phyloP scores from a whole-genome alignment of 1,139 yeast genomes.

The Meyerozyma guilliermondii region DNA sequence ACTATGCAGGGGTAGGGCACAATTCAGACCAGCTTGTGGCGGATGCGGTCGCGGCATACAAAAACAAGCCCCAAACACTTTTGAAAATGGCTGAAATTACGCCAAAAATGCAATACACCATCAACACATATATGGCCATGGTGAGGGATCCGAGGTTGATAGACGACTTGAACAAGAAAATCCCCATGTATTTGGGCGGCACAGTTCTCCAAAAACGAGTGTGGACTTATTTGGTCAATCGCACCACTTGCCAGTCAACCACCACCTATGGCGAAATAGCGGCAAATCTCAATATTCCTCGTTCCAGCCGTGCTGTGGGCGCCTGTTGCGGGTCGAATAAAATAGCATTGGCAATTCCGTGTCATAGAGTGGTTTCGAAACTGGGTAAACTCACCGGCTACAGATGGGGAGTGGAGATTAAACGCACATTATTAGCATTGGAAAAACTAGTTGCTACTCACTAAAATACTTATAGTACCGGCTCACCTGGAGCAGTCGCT shows the following conservation, averaged over 20 bases:
- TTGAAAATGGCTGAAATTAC: constrained; percentile 5
- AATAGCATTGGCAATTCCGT: constrained; percentile 21
- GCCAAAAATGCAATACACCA: constrained; percentile 8
- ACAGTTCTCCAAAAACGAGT: constrained; percentile 19
- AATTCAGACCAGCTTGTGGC: constrained; percentile 5
- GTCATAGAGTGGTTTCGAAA: constrained; percentile 20
- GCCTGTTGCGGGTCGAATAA: constrained; percentile 21
- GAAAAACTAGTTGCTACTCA: background rate
- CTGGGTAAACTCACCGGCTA: constrained; percentile 18
- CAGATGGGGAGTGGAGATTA: constrained; percentile 18
- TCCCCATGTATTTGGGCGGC: constrained; percentile 16
- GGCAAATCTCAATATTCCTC: constrained; percentile 11
- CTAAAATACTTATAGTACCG: background rate
- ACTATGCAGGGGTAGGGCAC: constrained; percentile 19
- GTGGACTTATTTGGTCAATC: constrained; percentile 15
- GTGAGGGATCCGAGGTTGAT: constrained; percentile 11
- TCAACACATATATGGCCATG: constrained; percentile 9
- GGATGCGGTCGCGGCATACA: constrained; percentile 14
- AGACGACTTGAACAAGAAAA: constrained; percentile 4
- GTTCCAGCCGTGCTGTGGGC: constrained; percentile 19
- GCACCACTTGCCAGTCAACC: constrained; percentile 12
- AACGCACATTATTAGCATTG: constrained; percentile 8
- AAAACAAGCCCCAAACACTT: constrained; percentile 5
- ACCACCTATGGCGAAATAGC: constrained; percentile 16
- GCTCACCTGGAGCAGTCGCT: background rate